Evolutionary conservation across 768 basidiomycete species (phyloP), one percentile per base, ranked within the genome.

Genomic region (Hydnomerulius pinastri): DNA sequence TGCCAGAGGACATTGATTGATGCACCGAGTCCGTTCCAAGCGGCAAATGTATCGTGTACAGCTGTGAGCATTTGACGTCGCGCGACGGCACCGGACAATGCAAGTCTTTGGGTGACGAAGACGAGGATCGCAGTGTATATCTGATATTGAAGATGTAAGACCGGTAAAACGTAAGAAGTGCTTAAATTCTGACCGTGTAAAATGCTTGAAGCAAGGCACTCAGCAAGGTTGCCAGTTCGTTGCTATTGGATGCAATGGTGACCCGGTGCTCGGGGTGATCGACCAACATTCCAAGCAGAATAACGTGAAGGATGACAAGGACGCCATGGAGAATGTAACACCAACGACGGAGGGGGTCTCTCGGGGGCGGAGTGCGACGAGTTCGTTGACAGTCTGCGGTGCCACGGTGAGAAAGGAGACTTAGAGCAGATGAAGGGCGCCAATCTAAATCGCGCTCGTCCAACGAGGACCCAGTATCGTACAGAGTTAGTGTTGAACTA

Each of bases 1-100:
- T 38, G 30, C 61, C 58, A 63, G 5, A 61, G 41, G 3, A 25
- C 12, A 24, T 48, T 13, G 4, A 56, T 0, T 6, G 64, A 58
- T 41, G 56, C 44, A n/a, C 63, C 63, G 41, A 59, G 46, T 0
- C 65, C 60, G 12, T 40, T 47, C 64, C 64, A 65, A 12, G 65
- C 62, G 4, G 35, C 27, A 39, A 46, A 4, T 6, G 53, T 30
- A 35, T 65, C 63, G 44, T 65, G 61, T 1, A 59, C 37, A 27
- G 46, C 30, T 25, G 64, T 64, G 4, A 65, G 2, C 3, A 50
- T 51, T 13, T 61, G 53, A 1, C 32, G 24, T 8, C 48, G 24
- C 7, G 32, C 32, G 15, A 61, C 21, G 0, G 50, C 28, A 1
- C 27, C 28, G 9, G 37, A 45, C 8, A 52, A 28, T 11, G 62